Evolutionary conservation across 208 protist species (phyloP).

Genomic region (Trichomonas vaginalis): DNA sequence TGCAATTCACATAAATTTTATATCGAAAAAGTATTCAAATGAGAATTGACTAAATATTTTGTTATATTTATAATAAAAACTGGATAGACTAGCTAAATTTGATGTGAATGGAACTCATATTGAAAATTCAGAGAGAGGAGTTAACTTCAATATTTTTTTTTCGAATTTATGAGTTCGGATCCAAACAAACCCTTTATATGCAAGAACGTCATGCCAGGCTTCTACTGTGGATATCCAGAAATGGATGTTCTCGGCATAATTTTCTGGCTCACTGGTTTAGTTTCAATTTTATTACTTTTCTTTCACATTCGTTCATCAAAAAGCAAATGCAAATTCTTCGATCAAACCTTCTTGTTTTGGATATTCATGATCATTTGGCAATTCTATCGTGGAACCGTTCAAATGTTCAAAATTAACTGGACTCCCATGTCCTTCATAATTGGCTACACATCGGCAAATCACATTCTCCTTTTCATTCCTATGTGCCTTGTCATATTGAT

Average conservation of each 20-base stretch:
- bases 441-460: not conserved
- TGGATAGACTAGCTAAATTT: too few species aligned
- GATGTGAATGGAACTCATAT: too few species aligned
- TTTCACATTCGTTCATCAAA: not conserved
- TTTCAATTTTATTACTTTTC: not conserved
- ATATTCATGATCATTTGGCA: not conserved
- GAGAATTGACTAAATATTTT: too few species aligned
- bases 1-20: too few species aligned
- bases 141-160: too few species aligned
- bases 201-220: not conserved
- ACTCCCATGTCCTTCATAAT: not conserved
- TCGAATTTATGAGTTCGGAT: too few species aligned
- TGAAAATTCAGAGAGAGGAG: too few species aligned
- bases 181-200: not conserved
- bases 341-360: not conserved
- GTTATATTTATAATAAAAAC: too few species aligned
- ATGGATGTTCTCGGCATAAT: not conserved
- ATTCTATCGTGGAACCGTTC: not conserved
- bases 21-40: too few species aligned
- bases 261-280: not conserved
- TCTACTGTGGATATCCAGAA: not conserved
- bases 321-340: not conserved
- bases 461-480: not conserved
- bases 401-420: not conserved
- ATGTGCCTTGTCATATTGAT: slow-evolving; percentile 10